Evolutionary conservation across 2,329 filamentous ascomycete species (phyloP), one percentile per base, ranked within the genome.

Genomic region (Pestalotiopsis sp.): DNA sequence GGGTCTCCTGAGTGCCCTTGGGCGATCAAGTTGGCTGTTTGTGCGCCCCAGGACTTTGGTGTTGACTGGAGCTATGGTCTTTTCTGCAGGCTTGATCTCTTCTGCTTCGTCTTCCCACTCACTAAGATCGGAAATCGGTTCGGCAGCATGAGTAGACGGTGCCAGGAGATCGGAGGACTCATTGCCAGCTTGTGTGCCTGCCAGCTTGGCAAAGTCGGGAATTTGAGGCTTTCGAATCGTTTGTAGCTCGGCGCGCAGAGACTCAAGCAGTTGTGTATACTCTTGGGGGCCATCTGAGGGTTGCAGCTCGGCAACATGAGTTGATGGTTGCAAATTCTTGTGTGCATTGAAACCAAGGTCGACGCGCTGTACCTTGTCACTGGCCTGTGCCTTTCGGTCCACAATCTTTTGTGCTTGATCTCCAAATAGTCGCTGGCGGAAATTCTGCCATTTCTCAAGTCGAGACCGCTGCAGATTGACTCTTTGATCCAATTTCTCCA

Each of bases 401-500:
- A 77, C 66, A 36, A 74, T 71, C 1, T 72, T 72, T 2, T 74
- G 75, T n/a, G 70, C 71, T 71, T 68, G 70, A 12, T 80, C 76
- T 1, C 82, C 80, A 25, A 86, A 84, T 69, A 86, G 79, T 20
- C 79, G 80, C 72, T 83, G 80, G 70, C 87, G 84, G 70, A 94
- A 93, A n/a, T 83, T 84, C 73, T 91, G 87, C 94, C 94, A 97
- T 77, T 87, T 90, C 66, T 88, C 85, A 36, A 97, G 79, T 52
- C 94, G 88, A 59, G 87, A 85, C 66, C 87, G 87, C 73, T 97
- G 94, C 6, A 86, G 82, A 58, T 84, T 82, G 0, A 96, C 88
- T 14, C 93, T 87, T 23, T 80, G 80, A 66, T 95, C 91, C 4
- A 98, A 81, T 75, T 94, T 90, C 70, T 92, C 87, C 23, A 97